Evolutionary conservation across 1,139 yeast genomes (phyloP), one percentile per base, ranked within the genome.

Genomic region (Lodderomyces elongisporus): DNA sequence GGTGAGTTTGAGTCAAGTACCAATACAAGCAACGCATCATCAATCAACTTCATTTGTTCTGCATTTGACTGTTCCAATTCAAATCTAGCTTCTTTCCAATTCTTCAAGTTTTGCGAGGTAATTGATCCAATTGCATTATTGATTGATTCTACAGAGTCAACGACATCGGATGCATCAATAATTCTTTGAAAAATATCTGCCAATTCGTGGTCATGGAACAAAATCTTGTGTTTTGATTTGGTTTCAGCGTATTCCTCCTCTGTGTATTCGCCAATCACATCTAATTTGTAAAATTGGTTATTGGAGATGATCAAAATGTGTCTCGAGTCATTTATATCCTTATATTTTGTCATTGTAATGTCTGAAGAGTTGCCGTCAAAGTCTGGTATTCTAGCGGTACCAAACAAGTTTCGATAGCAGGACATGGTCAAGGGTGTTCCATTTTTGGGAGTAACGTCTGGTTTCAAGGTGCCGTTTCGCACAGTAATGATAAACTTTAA

Each of bases 101-200:
- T 60, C 23, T 67, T 64, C 50, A 72, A 77, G 10, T 76, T 64
- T 50, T 81, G 88, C 0, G 89, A 78, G 2, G 91, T 80, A 35
- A 82, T 63, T 4, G 85, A 67, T 4, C 89, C 88, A 42, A 82
- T 60, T 0, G 87, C 79, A 35, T 77, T 69, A 40, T 67, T 69
- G 21, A 70, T 65, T 3, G 66, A 48, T 33, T 66, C 70, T 18
- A 70, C 57, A 15, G 59, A 55, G 38, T 62, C 67, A 15, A 63
- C 56, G 3, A 49, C 43, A 8, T 49, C 44, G 1, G 80, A 60
- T 36, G 70, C 76, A 14, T 61, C 60, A 27, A 79, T 52, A 12
- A 83, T 71, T 5, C 60, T 52, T 36, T 68, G 66, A 27, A 82
- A 62, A 7, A 79, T 60, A 3, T 59, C 52, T 1, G 75, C 64